Evolutionary conservation across 495 filamentous ascomycete genomes (phyloP).

Genomic region (Hyphodiscus hymeniophilus): DNA sequence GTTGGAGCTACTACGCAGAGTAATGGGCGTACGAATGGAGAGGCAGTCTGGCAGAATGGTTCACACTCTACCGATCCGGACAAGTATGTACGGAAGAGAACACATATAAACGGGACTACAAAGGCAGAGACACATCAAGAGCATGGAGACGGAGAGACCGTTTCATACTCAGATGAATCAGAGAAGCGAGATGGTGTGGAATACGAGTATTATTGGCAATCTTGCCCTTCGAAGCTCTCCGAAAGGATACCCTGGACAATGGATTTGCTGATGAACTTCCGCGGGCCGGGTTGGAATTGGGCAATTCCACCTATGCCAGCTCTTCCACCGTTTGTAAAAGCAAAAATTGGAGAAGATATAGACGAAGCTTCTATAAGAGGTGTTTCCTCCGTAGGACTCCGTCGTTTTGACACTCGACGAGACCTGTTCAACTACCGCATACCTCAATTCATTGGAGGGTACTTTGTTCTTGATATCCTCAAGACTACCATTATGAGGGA

Average conservation of each 20-base stretch:
- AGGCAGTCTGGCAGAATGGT: not conserved
- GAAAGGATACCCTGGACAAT: constrained; percentile 65
- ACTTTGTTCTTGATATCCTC: constrained; percentile 56
- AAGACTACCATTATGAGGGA: constrained; percentile 62
- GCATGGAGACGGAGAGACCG: not conserved
- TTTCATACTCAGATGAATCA: not conserved
- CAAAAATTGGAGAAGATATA: constrained; percentile 29
- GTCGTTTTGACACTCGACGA: constrained; percentile 29
- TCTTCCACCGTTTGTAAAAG: constrained; percentile 42
- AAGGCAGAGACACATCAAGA: not conserved
- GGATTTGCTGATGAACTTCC: constrained; percentile 60
- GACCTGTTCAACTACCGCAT: constrained; percentile 41
- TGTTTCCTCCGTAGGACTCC: constrained; percentile 24
- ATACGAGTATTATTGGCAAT: constrained; percentile 60
- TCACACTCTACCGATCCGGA: not conserved
- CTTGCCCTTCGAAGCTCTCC: constrained; percentile 52
- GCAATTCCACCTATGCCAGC: constrained; percentile 50
- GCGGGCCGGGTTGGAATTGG: constrained; percentile 76
- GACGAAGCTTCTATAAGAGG: constrained; percentile 9
- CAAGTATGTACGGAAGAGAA: not conserved
- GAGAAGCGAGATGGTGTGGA: constrained; percentile 19
- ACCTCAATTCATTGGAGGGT: constrained; percentile 39
- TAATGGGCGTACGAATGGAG: not conserved
- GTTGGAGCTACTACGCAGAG: not conserved
- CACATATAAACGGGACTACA: too few relatives aligned